Evolutionary conservation across 2,329 filamentous ascomycete species (phyloP).

Genomic region (Talaromyces sp.): DNA sequence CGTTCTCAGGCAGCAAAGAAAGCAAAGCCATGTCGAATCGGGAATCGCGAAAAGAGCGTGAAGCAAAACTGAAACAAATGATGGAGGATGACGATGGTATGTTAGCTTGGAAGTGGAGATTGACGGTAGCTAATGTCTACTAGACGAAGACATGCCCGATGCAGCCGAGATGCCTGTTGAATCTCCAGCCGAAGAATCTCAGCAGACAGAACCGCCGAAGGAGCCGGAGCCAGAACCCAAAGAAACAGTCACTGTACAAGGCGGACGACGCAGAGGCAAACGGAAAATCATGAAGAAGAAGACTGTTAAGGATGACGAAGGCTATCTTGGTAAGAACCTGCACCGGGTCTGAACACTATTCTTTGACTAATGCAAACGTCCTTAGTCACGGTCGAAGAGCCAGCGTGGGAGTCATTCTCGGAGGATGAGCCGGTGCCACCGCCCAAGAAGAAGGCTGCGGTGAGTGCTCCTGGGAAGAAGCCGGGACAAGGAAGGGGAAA

Average conservation of each 20-base stretch:
- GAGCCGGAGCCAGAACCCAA: constrained; percentile 47
- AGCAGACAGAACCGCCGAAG: constrained; percentile 36
- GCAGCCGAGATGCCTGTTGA: constrained; percentile 35
- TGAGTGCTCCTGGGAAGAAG: constrained; percentile 58
- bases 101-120: constrained; percentile 21
- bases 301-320: constrained; percentile 80
- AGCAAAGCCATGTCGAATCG: constrained; percentile 35
- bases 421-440: constrained; percentile 69
- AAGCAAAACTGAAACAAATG: constrained; percentile 66
- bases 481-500: constrained; percentile 65
- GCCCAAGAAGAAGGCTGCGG: constrained; percentile 45
- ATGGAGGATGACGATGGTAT: constrained; percentile 61
- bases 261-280: constrained; percentile 69
- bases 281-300: constrained; percentile 83
- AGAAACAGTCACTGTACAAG: constrained; percentile 51
- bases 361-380: constrained; percentile 9
- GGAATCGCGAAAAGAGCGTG: constrained; percentile 58
- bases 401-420: constrained; percentile 86
- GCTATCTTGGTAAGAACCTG: constrained; percentile 69
- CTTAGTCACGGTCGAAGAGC: constrained; percentile 80
- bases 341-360: no score
- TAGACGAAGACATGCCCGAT: constrained; percentile 59
- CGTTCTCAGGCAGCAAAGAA: constrained; percentile 43
- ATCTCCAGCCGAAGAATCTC: constrained; percentile 36
- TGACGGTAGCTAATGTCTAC: constrained; percentile 25